phyloP scores from a whole-genome alignment of 1,284 basidiomycete genomes.

The Ganoderma meredithae region DNA sequence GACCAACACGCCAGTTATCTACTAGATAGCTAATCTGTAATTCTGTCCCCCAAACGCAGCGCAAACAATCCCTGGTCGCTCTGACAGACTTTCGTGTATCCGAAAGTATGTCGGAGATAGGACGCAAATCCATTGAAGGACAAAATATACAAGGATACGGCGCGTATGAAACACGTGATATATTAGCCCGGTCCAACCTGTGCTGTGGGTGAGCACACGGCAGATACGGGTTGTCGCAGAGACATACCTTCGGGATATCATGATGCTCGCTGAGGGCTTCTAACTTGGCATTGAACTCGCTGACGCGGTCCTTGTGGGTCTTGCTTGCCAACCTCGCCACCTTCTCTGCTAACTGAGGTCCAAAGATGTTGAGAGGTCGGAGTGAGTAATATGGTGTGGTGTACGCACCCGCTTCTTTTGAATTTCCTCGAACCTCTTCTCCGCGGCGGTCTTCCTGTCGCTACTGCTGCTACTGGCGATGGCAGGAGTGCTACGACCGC shows the following conservation, averaged over 20 bases:
- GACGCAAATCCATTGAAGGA: conserved; percentile 12
- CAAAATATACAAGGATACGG: conserved; percentile 18
- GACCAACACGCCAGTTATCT: conserved; percentile 40
- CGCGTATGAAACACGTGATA: conserved; percentile 32
- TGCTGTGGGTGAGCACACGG: background rate
- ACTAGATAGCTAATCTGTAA: conserved; percentile 9
- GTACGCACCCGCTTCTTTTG: conserved; percentile 81
- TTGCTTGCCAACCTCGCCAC: conserved; percentile 84
- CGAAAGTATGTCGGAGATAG: conserved; percentile 8
- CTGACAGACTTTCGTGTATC: conserved; percentile 5
- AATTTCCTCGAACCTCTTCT: conserved; percentile 88
- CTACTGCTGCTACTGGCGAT: conserved; percentile 43
- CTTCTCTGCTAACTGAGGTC: conserved; percentile 74
- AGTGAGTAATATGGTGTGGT: conserved; percentile 4
- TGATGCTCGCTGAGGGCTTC: conserved; percentile 92
- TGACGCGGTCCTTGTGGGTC: conserved; percentile 96
- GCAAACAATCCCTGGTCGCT: background rate
- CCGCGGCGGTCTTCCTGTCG: conserved; percentile 85
- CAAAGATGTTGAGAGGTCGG: background rate
- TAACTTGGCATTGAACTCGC: conserved; percentile 90
- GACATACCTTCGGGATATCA: conserved; percentile 86
- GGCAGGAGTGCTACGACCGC: conserved; percentile 65
- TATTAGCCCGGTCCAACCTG: conserved; percentile 82
- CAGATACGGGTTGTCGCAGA: conserved; percentile 13
- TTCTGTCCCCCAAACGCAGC: conserved; percentile 14